Evolutionary conservation across 768 basidiomycete species (phyloP).

Genomic region (Trametes coccinea): DNA sequence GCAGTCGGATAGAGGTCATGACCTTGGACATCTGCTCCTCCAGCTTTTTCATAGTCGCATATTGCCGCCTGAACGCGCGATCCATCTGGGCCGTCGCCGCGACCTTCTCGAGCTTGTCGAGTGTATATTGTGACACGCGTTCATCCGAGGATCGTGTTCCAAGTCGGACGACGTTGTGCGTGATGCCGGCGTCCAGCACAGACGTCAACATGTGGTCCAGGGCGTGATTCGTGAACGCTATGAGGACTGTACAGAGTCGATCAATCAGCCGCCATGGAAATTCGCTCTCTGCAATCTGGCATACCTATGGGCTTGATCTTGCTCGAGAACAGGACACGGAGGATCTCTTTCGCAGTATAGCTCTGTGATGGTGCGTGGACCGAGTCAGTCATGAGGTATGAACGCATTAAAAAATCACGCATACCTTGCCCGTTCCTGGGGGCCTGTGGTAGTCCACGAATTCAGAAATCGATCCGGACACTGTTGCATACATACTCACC

Average conservation of each 20-base stretch:
- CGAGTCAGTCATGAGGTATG: background rate
- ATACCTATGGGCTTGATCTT: conserved; percentile 33
- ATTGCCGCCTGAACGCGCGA: conserved; percentile 37
- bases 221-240: conserved; percentile 79
- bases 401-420: background rate
- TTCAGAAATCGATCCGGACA: background rate
- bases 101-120: conserved; percentile 56
- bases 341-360: conserved; percentile 67
- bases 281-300: background rate
- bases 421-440: conserved; percentile 77
- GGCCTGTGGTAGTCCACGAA: conserved; percentile 45
- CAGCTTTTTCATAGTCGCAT: conserved; percentile 32
- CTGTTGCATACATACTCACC: conserved; percentile 39
- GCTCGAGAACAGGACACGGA: conserved; percentile 62
- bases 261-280: no score
- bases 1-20: conserved; percentile 43
- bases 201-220: conserved; percentile 70
- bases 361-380: conserved; percentile 40
- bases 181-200: conserved; percentile 66
- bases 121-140: conserved; percentile 57
- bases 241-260: conserved; percentile 34
- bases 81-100: conserved; percentile 39
- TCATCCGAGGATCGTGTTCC: conserved; percentile 67
- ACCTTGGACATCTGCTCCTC: conserved; percentile 48
- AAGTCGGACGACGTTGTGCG: conserved; percentile 62